These are phyloP conservation scores for Rhizopogon vesiculosus DNA, from an alignment of 768 basidiomycete genomes.

Conservation along the genomic window DNA sequence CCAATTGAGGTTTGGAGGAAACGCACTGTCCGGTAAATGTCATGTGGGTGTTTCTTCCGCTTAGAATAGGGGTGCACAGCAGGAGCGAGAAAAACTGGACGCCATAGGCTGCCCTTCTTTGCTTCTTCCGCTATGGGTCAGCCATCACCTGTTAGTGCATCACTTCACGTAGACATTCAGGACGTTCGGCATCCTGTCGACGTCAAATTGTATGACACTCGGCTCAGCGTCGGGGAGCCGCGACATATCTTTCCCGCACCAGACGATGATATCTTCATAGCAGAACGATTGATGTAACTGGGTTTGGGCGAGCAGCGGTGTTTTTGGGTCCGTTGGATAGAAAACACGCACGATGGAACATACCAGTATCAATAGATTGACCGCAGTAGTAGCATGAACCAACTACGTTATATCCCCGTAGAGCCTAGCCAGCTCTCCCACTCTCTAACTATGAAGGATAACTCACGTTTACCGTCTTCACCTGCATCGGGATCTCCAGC, in stretches of 20 bases:
- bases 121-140: neutral
- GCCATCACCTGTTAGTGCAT: neutral
- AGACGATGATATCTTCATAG: neutral
- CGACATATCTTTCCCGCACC: neutral
- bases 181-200: too few relatives aligned
- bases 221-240: neutral
- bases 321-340: neutral
- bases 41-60: too few relatives aligned
- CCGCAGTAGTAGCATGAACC: too few relatives aligned
- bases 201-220: too few relatives aligned
- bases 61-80: neutral
- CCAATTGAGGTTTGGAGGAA: neutral
- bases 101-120: neutral
- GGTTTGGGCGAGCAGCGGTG: neutral
- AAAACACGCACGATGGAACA: neutral
- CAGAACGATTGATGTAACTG: neutral
- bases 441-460: constrained; percentile 10
- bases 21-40: neutral
- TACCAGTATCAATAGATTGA: neutral
- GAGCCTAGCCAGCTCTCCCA: constrained; percentile 27
- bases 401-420: constrained; percentile 1
- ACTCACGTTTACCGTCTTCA: neutral
- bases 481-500: neutral
- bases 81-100: neutral
- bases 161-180: neutral